Conservation (phyloP, 345 rosid genomes). For the Boechera retrofracta region DNA sequence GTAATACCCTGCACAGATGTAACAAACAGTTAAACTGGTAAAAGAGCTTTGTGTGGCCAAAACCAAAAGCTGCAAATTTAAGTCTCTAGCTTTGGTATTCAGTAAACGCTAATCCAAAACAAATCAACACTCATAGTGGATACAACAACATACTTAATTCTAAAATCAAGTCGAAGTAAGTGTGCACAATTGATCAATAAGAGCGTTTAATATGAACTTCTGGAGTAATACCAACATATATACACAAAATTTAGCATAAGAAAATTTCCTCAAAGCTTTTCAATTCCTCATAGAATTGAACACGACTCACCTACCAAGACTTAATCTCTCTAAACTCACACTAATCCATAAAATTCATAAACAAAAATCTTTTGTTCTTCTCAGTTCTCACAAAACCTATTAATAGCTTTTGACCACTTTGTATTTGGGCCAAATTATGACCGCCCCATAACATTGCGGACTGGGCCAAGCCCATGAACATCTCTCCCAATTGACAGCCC, state of each 20-base stretch:
- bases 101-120: slow-evolving; percentile 7
- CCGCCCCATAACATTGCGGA: too few relatives aligned
- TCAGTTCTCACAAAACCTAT: not conserved
- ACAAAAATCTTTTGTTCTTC: not conserved
- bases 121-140: slow-evolving; percentile 5
- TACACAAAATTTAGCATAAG: not conserved
- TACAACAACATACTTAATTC: not conserved
- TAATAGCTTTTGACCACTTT: not conserved
- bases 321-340: slow-evolving; percentile 18
- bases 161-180: not conserved
- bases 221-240: not conserved
- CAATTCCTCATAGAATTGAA: slow-evolving; percentile 1
- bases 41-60: slow-evolving; percentile 2
- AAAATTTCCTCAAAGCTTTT: slow-evolving; percentile 3
- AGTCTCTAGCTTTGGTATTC: slow-evolving; percentile 1
- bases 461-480: too few relatives aligned
- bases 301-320: slow-evolving; percentile 17
- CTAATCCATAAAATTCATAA: slow-evolving; percentile 7
- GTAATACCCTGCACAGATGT: slow-evolving; percentile 61
- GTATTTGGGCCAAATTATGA: too few relatives aligned
- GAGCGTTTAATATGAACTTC: not conserved
- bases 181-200: slow-evolving; percentile 22
- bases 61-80: not conserved
- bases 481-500: too few relatives aligned
- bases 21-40: slow-evolving; percentile 3